phyloP scores from a whole-genome alignment of 2,329 filamentous ascomycete genomes.

The Colletotrichum incanum region DNA sequence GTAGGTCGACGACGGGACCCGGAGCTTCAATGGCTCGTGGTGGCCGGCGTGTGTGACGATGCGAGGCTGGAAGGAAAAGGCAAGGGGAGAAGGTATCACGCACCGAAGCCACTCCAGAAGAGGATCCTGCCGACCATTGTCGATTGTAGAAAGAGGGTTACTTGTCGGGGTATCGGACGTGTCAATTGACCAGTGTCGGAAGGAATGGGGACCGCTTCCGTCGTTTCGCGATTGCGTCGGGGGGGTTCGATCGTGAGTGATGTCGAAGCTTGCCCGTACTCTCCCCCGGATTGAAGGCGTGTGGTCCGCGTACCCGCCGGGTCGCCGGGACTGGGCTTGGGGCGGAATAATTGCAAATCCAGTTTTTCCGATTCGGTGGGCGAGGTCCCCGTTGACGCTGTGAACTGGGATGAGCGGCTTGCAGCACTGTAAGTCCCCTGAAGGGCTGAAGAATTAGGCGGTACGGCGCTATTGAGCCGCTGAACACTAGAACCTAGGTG shows the following conservation, averaged over 20 bases:
- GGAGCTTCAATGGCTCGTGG: constrained; percentile 15
- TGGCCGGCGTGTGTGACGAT: not conserved
- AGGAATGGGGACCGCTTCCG: constrained; percentile 30
- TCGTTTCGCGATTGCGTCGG: constrained; percentile 26
- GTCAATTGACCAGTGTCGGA: constrained; percentile 28
- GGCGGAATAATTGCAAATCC: constrained; percentile 42
- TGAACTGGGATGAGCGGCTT: not conserved
- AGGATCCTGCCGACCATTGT: constrained; percentile 77
- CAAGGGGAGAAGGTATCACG: constrained; percentile 52
- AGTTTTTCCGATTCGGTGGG: constrained; percentile 41
- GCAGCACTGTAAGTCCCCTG: not conserved
- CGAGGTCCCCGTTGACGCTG: not conserved
- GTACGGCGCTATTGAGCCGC: not conserved
- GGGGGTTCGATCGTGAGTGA: constrained; percentile 24
- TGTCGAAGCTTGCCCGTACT: constrained; percentile 35
- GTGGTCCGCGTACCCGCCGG: constrained; percentile 27
- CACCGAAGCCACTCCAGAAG: constrained; percentile 95
- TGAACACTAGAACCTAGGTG: no score
- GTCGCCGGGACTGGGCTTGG: not conserved
- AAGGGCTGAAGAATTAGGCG: not conserved
- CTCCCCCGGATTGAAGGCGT: constrained; percentile 23
- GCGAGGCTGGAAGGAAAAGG: not conserved
- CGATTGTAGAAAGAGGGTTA: constrained; percentile 42
- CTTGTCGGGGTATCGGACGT: constrained; percentile 2
- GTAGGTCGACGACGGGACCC: not conserved